phyloP scores from a whole-genome alignment of 2,329 filamentous ascomycete species.

The Colletotrichum melonis region DNA sequence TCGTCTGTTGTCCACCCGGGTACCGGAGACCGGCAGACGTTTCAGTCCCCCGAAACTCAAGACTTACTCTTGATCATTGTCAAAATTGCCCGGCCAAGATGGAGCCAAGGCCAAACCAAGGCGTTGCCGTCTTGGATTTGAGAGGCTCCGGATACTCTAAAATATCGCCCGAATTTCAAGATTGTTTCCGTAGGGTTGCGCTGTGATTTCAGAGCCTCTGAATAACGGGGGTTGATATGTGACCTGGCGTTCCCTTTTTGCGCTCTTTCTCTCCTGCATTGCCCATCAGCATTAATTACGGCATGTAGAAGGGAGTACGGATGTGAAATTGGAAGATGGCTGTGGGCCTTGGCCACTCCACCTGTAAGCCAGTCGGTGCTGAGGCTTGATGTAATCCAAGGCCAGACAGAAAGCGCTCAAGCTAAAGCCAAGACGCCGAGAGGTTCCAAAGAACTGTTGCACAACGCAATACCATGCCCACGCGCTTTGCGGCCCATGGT shows the following conservation, averaged over 20 bases:
- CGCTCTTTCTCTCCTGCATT: background rate
- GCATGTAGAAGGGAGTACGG: conserved; percentile 5
- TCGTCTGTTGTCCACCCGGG: conserved; percentile 6
- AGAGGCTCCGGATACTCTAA: background rate
- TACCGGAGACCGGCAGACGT: conserved; percentile 9
- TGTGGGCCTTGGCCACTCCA: conserved; percentile 22
- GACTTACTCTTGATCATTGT: conserved; percentile 6
- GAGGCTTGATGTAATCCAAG: conserved; percentile 35
- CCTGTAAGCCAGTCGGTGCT: conserved; percentile 12
- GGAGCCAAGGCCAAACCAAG: conserved; percentile 21
- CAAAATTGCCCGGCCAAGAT: conserved; percentile 27
- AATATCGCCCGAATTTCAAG: background rate
- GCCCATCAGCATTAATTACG: conserved; percentile 3
- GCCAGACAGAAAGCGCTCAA: conserved; percentile 9
- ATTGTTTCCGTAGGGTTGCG: background rate
- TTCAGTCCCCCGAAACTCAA: conserved; percentile 12
- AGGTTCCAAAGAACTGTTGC: conserved; percentile 18
- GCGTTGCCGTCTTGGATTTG: conserved; percentile 16
- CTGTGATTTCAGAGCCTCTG: conserved; percentile 15
- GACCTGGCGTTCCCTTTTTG: background rate
- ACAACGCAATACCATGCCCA: conserved; percentile 12
- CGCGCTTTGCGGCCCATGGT: background rate
- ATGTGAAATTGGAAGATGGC: conserved; percentile 17
- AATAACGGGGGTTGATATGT: background rate
- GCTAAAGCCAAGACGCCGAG: conserved; percentile 32